phyloP scores from a whole-genome alignment of 352 stramenopile species.

The Phytophthora vignae region DNA sequence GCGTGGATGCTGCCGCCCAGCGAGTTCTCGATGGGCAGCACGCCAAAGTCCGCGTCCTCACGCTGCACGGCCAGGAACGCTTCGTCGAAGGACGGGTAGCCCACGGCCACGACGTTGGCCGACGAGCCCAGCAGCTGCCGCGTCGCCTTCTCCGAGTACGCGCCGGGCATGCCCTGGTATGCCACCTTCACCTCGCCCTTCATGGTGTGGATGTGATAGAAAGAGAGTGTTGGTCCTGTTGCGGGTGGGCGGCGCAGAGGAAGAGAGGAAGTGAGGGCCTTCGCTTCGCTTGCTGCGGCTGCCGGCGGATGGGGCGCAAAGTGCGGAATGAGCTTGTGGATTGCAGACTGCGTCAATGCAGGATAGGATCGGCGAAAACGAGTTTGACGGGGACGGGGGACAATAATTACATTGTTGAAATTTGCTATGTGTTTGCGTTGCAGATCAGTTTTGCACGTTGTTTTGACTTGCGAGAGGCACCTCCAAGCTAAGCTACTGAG shows the following conservation, averaged over 20 bases:
- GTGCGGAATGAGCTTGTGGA: not conserved
- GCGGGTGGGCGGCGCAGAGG: not conserved
- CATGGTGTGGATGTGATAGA: constrained; percentile 13
- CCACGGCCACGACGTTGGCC: constrained; percentile 72
- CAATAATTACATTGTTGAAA: not conserved
- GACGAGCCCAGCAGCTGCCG: constrained; percentile 89
- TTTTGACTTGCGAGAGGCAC: too few species aligned
- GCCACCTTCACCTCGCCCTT: constrained; percentile 86
- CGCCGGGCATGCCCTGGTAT: constrained; percentile 97
- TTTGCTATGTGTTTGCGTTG: not conserved
- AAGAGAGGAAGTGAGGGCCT: not conserved
- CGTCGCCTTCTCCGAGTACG: constrained; percentile 97
- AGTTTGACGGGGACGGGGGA: not conserved
- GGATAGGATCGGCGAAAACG: not conserved
- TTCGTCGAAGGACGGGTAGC: constrained; percentile 47
- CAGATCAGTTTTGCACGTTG: not conserved
- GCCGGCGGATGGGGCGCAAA: not conserved
- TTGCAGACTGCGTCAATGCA: not conserved
- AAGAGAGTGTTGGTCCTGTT: not conserved
- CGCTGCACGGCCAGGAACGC: constrained; percentile 73
- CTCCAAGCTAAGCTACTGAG: too few species aligned
- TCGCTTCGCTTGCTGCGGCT: not conserved
- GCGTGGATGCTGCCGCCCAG: constrained; percentile 96
- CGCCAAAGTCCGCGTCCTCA: constrained; percentile 94
- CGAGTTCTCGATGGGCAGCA: constrained; percentile 97